Conservation (phyloP, 2,329 filamentous ascomycete genomes). For the Stagonosporopsis cucurbitacearum region DNA sequence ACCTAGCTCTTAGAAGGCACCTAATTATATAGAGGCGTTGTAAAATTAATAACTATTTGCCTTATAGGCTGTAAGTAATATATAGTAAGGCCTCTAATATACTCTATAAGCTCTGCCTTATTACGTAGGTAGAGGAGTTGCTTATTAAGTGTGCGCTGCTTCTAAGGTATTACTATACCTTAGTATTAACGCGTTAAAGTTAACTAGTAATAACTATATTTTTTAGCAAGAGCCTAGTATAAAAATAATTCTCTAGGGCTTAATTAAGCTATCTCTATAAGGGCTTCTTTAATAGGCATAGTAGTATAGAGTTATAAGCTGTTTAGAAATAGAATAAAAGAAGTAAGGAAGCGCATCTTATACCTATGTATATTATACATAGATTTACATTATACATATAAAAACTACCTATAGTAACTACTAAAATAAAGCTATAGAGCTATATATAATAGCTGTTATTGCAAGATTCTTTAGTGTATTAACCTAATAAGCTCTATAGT, state of each 20-base stretch:
- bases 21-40: background rate
- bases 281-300: background rate
- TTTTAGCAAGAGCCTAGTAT: background rate
- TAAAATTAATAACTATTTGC: background rate
- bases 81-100: too few species aligned
- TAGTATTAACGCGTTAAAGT: background rate
- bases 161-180: background rate
- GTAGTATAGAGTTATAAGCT: background rate
- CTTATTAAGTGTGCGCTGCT: background rate
- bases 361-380: too few species aligned
- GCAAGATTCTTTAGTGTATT: too few species aligned
- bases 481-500: too few species aligned
- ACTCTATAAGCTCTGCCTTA: too few species aligned
- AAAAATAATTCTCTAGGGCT: background rate
- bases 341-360: too few species aligned
- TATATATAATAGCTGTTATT: too few species aligned
- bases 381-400: too few species aligned
- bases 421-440: too few species aligned
- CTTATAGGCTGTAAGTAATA: background rate
- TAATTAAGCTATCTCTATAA: background rate
- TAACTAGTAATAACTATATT: background rate
- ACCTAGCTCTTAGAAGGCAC: background rate
- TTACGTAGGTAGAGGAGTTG: background rate
- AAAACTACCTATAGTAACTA: too few species aligned
- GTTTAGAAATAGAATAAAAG: too few species aligned